Percentiles rank a stretch among this genome's conserved stretches.
Evolutionary conservation across 805 yeast species (phyloP).

Genomic region (Metschnikowia aberdeeniae): DNA sequence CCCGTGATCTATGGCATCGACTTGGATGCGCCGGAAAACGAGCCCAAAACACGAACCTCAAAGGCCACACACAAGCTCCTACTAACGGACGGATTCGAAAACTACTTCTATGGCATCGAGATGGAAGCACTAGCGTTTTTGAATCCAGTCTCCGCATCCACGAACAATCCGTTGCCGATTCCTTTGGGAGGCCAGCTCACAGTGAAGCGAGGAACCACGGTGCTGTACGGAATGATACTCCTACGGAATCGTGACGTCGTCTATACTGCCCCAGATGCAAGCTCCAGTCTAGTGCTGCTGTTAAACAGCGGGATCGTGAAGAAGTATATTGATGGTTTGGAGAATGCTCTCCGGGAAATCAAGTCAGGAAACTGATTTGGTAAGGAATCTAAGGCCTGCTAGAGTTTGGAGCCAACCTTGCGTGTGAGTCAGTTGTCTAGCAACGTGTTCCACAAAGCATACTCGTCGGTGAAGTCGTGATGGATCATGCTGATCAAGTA

Average conservation of each 20-base stretch:
- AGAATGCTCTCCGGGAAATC: constrained; percentile 12
- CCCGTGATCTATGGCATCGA: constrained; percentile 38
- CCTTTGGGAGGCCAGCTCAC: constrained; percentile 55
- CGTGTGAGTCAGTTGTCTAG: constrained; percentile 29
- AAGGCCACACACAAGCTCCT: constrained; percentile 47
- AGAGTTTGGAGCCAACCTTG: constrained; percentile 9
- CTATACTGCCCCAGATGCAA: constrained; percentile 29
- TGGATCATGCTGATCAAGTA: constrained; percentile 81
- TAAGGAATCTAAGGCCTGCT: neutral
- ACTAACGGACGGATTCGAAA: constrained; percentile 50
- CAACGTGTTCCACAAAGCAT: constrained; percentile 72
- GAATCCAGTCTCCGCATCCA: constrained; percentile 20
- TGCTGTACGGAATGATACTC: constrained; percentile 46
- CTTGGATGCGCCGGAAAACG: constrained; percentile 35
- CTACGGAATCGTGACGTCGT: constrained; percentile 30
- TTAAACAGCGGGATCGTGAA: constrained; percentile 33
- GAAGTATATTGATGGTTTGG: constrained; percentile 27
- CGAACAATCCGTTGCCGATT: constrained; percentile 33
- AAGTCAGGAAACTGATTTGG: neutral
- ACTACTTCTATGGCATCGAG: constrained; percentile 56
- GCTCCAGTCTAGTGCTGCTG: constrained; percentile 20
- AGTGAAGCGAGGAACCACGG: constrained; percentile 43
- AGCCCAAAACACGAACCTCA: constrained; percentile 1
- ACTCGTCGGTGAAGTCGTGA: constrained; percentile 73
- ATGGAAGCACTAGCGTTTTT: constrained; percentile 49